Conservation (phyloP, 2,329 filamentous ascomycete genomes). For the Coleophoma eucalyptorum region DNA sequence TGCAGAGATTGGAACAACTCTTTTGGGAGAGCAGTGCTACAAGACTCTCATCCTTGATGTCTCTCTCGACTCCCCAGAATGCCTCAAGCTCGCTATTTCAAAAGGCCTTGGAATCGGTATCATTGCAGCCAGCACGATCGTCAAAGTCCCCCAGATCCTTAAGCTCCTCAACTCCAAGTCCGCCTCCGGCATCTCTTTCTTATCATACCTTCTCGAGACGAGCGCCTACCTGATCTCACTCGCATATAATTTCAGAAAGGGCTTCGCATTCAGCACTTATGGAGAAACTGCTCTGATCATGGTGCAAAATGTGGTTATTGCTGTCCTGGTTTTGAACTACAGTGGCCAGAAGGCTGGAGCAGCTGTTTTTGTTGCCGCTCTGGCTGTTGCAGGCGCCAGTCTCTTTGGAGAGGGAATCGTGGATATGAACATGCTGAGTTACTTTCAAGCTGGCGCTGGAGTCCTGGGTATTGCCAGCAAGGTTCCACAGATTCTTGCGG, state of each 20-base stretch:
- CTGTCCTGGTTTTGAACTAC: conserved; percentile 81
- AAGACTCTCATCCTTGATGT: conserved; percentile 80
- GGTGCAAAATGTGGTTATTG: conserved; percentile 88
- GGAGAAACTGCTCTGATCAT: conserved; percentile 93
- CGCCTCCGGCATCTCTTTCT: conserved; percentile 79
- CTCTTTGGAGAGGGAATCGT: conserved; percentile 70
- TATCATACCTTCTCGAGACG: conserved; percentile 91
- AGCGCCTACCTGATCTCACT: conserved; percentile 82
- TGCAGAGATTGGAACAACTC: conserved; percentile 68
- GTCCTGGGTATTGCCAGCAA: conserved; percentile 84
- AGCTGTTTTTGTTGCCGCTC: conserved; percentile 71
- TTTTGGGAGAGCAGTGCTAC: conserved; percentile 85
- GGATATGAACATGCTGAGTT: conserved; percentile 39
- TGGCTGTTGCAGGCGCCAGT: conserved; percentile 66
- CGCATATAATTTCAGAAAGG: conserved; percentile 87
- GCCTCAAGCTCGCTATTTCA: conserved; percentile 84
- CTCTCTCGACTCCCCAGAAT: conserved; percentile 71
- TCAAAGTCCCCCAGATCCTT: conserved; percentile 95
- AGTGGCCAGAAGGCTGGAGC: conserved; percentile 64
- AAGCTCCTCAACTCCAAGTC: conserved; percentile 83
- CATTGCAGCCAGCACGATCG: conserved; percentile 81
- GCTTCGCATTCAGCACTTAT: conserved; percentile 94
- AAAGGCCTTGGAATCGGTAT: conserved; percentile 94
- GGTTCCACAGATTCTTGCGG: conserved; percentile 85
- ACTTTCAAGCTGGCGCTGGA: conserved; percentile 81